These are phyloP conservation scores for Phytophthora chlamydospora DNA, from an alignment of 352 stramenopile genomes.

Conservation along the genomic window DNA sequence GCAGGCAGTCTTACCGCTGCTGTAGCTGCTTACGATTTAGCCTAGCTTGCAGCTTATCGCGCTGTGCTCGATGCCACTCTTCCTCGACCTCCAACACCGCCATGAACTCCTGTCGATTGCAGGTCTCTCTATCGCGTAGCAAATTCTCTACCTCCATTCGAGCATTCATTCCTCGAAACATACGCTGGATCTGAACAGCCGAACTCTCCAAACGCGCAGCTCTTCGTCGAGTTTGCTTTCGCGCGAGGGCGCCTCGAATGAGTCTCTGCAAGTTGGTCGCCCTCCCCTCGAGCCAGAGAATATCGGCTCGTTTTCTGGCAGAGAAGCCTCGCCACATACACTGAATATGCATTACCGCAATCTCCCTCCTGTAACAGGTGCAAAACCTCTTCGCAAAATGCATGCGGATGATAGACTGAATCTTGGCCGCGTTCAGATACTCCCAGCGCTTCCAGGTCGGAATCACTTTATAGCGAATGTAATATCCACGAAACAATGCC, in stretches of 20 bases:
- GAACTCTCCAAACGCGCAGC: conserved; percentile 17
- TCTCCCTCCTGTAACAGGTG: conserved; percentile 9
- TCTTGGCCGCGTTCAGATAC: conserved; percentile 57
- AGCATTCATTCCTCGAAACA: conserved; percentile 68
- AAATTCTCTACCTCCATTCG: conserved; percentile 42
- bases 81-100: conserved; percentile 70
- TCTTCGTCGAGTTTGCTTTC: conserved; percentile 41
- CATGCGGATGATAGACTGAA: conserved; percentile 69
- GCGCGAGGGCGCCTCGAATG: conserved; percentile 50
- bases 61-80: conserved; percentile 65
- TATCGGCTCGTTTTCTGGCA: conserved; percentile 52
- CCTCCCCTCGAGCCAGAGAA: conserved; percentile 54
- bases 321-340: conserved; percentile 59
- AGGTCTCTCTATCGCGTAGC: conserved; percentile 63
- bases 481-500: conserved; percentile 59
- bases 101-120: conserved; percentile 75
- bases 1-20: conserved; percentile 44
- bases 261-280: conserved; percentile 64
- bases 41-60: conserved; percentile 58
- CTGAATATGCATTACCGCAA: conserved; percentile 67
- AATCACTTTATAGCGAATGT: conserved; percentile 51
- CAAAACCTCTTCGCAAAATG: conserved; percentile 38
- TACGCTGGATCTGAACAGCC: conserved; percentile 67
- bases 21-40: conserved; percentile 63
- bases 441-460: conserved; percentile 64